phyloP scores from a whole-genome alignment of 331 rosid species.

The Spiraea crenata region DNA sequence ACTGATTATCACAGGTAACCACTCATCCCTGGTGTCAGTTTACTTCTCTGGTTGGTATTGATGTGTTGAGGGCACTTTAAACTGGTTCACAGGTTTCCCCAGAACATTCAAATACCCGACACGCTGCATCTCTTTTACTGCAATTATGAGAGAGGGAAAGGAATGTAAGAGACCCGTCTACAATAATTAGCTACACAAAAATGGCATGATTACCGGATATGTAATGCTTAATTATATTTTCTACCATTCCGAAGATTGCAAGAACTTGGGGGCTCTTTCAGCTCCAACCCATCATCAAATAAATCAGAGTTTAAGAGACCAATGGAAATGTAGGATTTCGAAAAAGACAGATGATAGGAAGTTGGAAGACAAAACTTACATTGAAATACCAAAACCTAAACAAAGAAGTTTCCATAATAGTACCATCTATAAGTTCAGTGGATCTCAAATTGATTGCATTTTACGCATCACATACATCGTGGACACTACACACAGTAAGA shows the following conservation, averaged over 20 bases:
- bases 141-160: slow-evolving; percentile 10
- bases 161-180: background rate
- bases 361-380: background rate
- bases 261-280: background rate
- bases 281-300: background rate
- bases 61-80: slow-evolving; percentile 46
- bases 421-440: background rate
- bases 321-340: background rate
- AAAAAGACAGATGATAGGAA: background rate
- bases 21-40: background rate
- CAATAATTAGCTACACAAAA: background rate
- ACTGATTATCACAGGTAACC: background rate
- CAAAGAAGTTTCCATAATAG: background rate
- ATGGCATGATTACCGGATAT: background rate
- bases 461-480: background rate
- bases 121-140: slow-evolving; percentile 88
- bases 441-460: background rate
- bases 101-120: slow-evolving; percentile 61
- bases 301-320: background rate
- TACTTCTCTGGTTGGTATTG: slow-evolving; percentile 44
- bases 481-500: background rate
- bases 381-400: background rate
- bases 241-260: no score
- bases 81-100: slow-evolving; percentile 52
- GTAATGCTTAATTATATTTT: background rate